Conservation (phyloP, 2,329 filamentous ascomycete species). For the Calonectria pseudoturangicola region DNA sequence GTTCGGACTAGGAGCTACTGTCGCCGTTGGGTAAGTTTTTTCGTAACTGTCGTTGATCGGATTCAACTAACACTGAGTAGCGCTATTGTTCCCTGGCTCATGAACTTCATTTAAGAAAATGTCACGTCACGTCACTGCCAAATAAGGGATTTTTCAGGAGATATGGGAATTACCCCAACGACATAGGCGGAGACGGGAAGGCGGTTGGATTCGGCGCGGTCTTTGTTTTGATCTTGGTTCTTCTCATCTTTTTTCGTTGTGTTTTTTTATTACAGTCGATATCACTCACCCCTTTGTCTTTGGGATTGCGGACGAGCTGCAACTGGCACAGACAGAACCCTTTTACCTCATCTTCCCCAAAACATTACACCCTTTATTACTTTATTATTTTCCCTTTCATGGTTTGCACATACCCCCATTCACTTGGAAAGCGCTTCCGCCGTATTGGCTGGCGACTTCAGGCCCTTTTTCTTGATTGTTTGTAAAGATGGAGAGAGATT, state of each 20-base stretch:
- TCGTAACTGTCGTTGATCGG: background rate
- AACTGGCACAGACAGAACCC: conserved; percentile 30
- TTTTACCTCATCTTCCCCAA: conserved; percentile 30
- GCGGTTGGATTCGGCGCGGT: conserved; percentile 55
- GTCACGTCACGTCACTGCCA: conserved; percentile 46
- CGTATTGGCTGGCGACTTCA: conserved; percentile 42
- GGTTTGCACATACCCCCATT: conserved; percentile 52
- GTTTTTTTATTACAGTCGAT: conserved; percentile 41
- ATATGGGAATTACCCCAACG: conserved; percentile 42
- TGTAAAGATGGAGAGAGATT: conserved; percentile 37
- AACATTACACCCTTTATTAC: conserved; percentile 39
- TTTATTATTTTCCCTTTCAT: conserved; percentile 33
- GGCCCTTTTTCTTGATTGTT: conserved; percentile 40
- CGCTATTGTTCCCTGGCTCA: conserved; percentile 71
- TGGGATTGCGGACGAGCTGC: conserved; percentile 25
- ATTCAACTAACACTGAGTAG: conserved; percentile 54
- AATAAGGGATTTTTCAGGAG: conserved; percentile 41
- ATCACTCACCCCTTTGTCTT: conserved; percentile 33
- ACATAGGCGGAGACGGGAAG: conserved; percentile 51
- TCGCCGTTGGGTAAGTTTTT: conserved; percentile 89
- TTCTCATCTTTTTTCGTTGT: conserved; percentile 42
- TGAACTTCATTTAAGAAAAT: conserved; percentile 67
- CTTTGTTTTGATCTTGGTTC: conserved; percentile 48
- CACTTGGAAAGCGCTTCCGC: conserved; percentile 29
- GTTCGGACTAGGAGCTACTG: conserved; percentile 88